Base-by-base conservation (phyloP, 495 filamentous ascomycete genomes). In the Sphaerosporella brunnea region DNA sequence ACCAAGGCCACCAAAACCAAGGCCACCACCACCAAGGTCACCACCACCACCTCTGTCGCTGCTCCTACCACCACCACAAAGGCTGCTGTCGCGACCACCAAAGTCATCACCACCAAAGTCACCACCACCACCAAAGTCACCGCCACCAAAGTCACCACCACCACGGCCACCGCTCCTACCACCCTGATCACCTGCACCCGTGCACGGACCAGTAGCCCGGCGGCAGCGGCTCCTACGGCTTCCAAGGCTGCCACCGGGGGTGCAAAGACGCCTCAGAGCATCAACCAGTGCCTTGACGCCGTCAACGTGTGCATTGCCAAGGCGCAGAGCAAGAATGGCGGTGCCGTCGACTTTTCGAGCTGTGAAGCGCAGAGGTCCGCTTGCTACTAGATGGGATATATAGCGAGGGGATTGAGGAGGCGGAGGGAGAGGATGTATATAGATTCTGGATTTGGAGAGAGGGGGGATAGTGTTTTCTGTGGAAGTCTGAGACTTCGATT, bases 261-360 rank as follows among this genome's bases (percentile, higher is more conserved):
- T 10, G 48, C 43, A 18, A n/a, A 25, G 30, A 53, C 46, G 13
- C 32, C 30, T 1, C 51, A 8, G 4, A 26, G 32, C 1, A 50
- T 54, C 48, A 54, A 51, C 43, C 32, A 51, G 35, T 51, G 51
- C 34, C 24, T 54, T 1, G 53, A 55, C n/a, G 39, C 50, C 24
- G 46, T 32, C 0, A 55, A 55, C 36, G 19, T 11, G 15, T 54
- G 52, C 38, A 51, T 54, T 8, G 23, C 42, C 23, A 44, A 48
- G 28, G 23, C 44, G 10, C 52, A 54, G 49, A 44, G 41, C 41
- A 9, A 8, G 19, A 23, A 9, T 2, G 30, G 47, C 10, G 35
- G 53, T 2, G 24, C 21, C 2, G 42, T 50, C n/a, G 24, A 49
- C 35, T 50, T 49, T 35, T 34, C 25, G 3, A 26, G 13, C 9